phyloP scores from a whole-genome alignment of 192 early-diverging fungal species.

The Podila verticillata region DNA sequence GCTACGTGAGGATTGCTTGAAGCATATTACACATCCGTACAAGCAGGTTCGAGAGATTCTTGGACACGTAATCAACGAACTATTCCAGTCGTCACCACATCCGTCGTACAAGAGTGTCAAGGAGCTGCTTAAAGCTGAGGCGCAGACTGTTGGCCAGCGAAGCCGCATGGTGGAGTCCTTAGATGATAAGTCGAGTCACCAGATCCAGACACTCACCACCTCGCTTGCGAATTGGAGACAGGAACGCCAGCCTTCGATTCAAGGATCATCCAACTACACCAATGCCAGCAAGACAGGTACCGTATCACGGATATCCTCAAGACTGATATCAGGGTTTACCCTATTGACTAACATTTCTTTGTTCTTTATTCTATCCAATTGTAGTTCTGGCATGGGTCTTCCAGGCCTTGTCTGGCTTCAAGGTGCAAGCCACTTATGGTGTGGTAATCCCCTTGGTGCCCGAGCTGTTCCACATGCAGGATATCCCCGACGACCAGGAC shows the following conservation, averaged over 20 bases:
- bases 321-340: background rate
- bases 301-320: background rate
- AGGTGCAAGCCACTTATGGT: conserved; percentile 65
- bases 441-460: conserved; percentile 64
- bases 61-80: conserved; percentile 76
- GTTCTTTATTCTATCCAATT: background rate
- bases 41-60: conserved; percentile 88
- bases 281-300: conserved; percentile 82
- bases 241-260: conserved; percentile 48
- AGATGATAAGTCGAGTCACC: conserved; percentile 36
- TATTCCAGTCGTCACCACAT: conserved; percentile 68
- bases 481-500: conserved; percentile 76
- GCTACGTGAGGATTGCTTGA: conserved; percentile 55
- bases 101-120: conserved; percentile 63
- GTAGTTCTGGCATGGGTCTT: conserved; percentile 76
- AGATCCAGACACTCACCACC: conserved; percentile 37
- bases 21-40: conserved; percentile 81
- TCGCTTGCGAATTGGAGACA: conserved; percentile 51
- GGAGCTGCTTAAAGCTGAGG: conserved; percentile 39
- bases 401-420: conserved; percentile 61
- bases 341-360: background rate
- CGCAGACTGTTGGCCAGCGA: background rate
- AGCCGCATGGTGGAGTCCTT: conserved; percentile 47
- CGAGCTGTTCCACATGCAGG: conserved; percentile 75
- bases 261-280: conserved; percentile 69